Evolutionary conservation across 345 rosid genomes (phyloP).

Genomic region (Gossypium thurberi): DNA sequence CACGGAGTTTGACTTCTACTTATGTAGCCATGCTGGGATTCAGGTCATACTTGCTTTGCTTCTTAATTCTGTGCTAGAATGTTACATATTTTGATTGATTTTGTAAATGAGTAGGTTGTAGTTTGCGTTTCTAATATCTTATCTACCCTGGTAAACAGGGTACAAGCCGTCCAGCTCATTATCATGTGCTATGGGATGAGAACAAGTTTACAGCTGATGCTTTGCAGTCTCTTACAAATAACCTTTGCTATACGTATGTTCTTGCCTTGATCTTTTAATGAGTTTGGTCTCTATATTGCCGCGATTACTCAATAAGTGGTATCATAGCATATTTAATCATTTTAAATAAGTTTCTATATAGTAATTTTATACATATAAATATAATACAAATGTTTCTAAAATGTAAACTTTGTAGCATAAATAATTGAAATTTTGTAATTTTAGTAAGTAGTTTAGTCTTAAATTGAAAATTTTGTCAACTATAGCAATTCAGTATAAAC

Average conservation of each 20-base stretch:
- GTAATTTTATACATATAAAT: not conserved
- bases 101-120: not conserved
- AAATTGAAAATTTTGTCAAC: not conserved
- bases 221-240: constrained; percentile 82
- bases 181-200: constrained; percentile 98
- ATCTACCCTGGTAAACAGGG: constrained; percentile 42
- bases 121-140: not conserved
- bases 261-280: not conserved
- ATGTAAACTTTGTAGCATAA: not conserved
- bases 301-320: not conserved
- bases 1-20: constrained; percentile 91
- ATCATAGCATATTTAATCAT: not conserved
- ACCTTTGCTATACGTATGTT: constrained; percentile 89
- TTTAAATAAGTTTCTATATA: not conserved
- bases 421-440: not conserved
- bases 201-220: constrained; percentile 94
- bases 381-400: not conserved
- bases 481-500: not conserved
- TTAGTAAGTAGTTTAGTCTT: not conserved
- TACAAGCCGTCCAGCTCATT: constrained; percentile 95
- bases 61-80: not conserved
- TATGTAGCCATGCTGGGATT: constrained; percentile 98
- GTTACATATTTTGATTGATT: not conserved
- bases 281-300: not conserved
- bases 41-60: constrained; percentile 38